Percentiles rank a stretch among this genome's conserved stretches.
These are phyloP conservation scores for Parastagonospora avenae DNA, from an alignment of 2,329 filamentous ascomycete genomes.

Conservation along the genomic window DNA sequence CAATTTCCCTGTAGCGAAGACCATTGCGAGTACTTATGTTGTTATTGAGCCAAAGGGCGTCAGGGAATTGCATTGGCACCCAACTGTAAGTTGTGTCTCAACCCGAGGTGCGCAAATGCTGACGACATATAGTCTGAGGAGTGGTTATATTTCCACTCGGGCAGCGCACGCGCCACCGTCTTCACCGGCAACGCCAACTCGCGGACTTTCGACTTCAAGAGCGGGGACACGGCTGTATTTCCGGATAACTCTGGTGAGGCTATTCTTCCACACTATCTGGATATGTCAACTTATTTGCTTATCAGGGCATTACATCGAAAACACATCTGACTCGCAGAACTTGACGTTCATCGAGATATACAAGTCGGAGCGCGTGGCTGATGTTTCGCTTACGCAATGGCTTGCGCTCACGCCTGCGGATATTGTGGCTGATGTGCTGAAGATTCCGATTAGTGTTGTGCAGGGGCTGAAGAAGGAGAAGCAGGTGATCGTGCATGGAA, in stretches of 20 bases:
- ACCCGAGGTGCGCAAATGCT: too few species aligned
- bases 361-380: conserved; percentile 69
- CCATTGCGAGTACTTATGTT: conserved; percentile 68
- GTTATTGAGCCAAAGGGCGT: conserved; percentile 67
- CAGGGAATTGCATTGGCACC: conserved; percentile 73
- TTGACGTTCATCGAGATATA: conserved; percentile 73
- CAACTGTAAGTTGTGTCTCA: conserved; percentile 66
- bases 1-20: conserved; percentile 70
- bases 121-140: conserved; percentile 57
- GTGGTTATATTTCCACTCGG: conserved; percentile 73
- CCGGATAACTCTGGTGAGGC: conserved; percentile 66
- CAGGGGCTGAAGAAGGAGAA: conserved; percentile 67
- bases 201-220: conserved; percentile 69
- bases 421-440: conserved; percentile 65
- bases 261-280: too few species aligned
- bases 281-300: conserved; percentile 6
- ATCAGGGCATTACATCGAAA: conserved; percentile 69
- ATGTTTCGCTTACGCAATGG: conserved; percentile 72
- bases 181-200: conserved; percentile 66
- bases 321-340: conserved; percentile 66
- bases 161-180: conserved; percentile 65
- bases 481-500: conserved; percentile 56
- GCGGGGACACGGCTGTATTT: conserved; percentile 72
- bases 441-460: conserved; percentile 63
- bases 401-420: conserved; percentile 69